Evolutionary conservation across 2,329 filamentous ascomycete species (phyloP).

Genomic region (Drechslerella coelobrocha): DNA sequence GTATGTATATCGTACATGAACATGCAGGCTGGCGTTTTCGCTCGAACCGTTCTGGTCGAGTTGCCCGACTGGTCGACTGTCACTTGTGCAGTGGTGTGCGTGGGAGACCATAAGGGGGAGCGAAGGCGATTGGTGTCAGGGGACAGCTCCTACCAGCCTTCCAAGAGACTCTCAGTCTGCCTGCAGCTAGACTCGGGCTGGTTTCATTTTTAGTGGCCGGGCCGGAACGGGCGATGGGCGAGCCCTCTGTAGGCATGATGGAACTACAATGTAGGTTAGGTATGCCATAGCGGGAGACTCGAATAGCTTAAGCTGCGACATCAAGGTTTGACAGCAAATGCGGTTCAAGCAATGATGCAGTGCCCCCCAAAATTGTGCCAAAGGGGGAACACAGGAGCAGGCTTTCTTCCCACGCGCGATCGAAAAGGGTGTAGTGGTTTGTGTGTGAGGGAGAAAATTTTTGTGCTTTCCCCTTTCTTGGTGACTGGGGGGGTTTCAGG

Average conservation of each 20-base stretch:
- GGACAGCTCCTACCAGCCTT: constrained; percentile 19
- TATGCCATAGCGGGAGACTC: too few relatives aligned
- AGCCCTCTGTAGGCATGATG: constrained; percentile 14
- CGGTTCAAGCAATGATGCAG: too few relatives aligned
- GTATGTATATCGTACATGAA: background rate
- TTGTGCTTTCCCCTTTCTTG: constrained; percentile 48
- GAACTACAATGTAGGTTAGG: too few relatives aligned
- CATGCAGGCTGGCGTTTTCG: background rate
- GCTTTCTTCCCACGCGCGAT: background rate
- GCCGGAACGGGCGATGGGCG: constrained; percentile 33
- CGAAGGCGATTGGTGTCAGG: constrained; percentile 21
- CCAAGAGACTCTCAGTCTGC: constrained; percentile 6
- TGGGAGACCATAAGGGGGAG: background rate
- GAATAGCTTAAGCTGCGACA: too few relatives aligned
- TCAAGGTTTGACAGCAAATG: too few relatives aligned
- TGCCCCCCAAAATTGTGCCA: background rate
- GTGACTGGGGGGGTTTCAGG: constrained; percentile 27
- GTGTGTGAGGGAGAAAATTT: constrained; percentile 23
- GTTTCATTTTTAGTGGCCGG: constrained; percentile 41
- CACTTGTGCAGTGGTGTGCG: background rate
- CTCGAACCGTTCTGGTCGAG: constrained; percentile 39
- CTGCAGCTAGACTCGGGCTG: constrained; percentile 13
- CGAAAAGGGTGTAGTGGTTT: background rate
- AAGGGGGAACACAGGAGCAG: background rate
- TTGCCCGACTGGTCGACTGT: constrained; percentile 44